These are phyloP conservation scores for Darksidea phi DNA, from an alignment of 495 filamentous ascomycete species.

Conservation along the genomic window DNA sequence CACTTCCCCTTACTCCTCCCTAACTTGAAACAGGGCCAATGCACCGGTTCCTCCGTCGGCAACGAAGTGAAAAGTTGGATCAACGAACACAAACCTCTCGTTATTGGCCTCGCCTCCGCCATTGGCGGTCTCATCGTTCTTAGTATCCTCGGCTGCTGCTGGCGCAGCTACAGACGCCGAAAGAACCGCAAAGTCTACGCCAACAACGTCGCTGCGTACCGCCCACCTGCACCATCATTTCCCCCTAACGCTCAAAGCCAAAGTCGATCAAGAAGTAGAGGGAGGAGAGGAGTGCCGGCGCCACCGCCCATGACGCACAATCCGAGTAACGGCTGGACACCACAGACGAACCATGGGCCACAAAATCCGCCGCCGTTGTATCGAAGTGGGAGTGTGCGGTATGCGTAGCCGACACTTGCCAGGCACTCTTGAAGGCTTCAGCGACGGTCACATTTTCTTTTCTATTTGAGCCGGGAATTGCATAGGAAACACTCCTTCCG, in stretches of 20 bases:
- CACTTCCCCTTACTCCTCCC: background rate
- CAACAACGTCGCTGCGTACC: slow-evolving; percentile 1
- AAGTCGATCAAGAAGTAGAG: slow-evolving; percentile 6
- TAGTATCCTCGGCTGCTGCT: slow-evolving; percentile 42
- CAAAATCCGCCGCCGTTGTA: background rate
- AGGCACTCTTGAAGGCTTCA: background rate
- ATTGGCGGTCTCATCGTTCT: slow-evolving; percentile 46
- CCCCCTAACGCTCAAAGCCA: background rate
- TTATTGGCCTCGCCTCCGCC: slow-evolving; percentile 45
- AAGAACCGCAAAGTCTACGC: slow-evolving; percentile 21
- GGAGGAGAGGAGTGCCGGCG: slow-evolving; percentile 5
- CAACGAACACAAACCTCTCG: slow-evolving; percentile 45
- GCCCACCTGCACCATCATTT: background rate
- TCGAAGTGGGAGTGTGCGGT: background rate
- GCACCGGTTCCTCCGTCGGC: slow-evolving; percentile 42
- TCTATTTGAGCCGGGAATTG: background rate
- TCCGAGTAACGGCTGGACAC: background rate
- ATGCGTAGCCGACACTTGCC: background rate
- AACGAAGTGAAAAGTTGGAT: slow-evolving; percentile 49
- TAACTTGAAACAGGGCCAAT: slow-evolving; percentile 41
- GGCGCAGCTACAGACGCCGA: slow-evolving; percentile 34
- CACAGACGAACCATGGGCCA: background rate
- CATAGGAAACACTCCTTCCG: background rate
- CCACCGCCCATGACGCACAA: background rate
- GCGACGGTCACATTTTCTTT: background rate